Evolutionary conservation across 139 green algal species (phyloP).

Genomic region (Dunaliella primolecta): DNA sequence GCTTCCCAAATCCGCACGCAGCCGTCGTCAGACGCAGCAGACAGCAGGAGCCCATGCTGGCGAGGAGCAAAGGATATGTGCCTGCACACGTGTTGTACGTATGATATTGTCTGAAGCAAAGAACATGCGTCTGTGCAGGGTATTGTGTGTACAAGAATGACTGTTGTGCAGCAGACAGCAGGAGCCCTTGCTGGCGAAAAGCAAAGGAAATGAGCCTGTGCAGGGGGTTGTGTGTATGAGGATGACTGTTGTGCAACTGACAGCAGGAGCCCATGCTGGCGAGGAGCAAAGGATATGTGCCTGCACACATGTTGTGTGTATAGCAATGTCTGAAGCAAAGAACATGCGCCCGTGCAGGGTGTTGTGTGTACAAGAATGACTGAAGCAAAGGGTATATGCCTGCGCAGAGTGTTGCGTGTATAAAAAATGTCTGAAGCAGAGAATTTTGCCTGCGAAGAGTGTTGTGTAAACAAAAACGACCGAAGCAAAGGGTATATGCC

Average conservation of each 20-base stretch:
- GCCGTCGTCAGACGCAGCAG: slow-evolving; percentile 21
- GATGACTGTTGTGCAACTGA: no score
- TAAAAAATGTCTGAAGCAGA: no score
- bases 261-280: slow-evolving; percentile 40
- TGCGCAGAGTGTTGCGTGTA: no score
- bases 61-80: slow-evolving; percentile 39
- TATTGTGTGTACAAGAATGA: no score
- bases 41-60: slow-evolving; percentile 42
- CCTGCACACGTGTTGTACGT: slow-evolving; percentile 2
- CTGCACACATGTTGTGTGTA: slow-evolving; percentile 3
- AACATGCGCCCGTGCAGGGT: no score
- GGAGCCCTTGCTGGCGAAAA: slow-evolving; percentile 37
- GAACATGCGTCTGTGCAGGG: no score
- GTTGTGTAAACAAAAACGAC: no score
- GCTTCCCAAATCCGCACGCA: slow-evolving; percentile 35
- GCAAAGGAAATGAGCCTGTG: slow-evolving; percentile 36
- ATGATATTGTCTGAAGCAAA: no score
- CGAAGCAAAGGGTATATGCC: slow-evolving; percentile 38
- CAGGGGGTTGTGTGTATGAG: no score
- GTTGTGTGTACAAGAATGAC: no score
- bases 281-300: slow-evolving; percentile 39
- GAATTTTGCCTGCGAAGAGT: slow-evolving; percentile 35
- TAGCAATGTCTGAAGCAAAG: no score
- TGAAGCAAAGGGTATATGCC: no score
- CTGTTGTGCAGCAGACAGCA: slow-evolving; percentile 31